These are phyloP conservation scores for Pseudonitzschia multiseries DNA, from an alignment of 108 stramenopile species.

Conservation along the genomic window DNA sequence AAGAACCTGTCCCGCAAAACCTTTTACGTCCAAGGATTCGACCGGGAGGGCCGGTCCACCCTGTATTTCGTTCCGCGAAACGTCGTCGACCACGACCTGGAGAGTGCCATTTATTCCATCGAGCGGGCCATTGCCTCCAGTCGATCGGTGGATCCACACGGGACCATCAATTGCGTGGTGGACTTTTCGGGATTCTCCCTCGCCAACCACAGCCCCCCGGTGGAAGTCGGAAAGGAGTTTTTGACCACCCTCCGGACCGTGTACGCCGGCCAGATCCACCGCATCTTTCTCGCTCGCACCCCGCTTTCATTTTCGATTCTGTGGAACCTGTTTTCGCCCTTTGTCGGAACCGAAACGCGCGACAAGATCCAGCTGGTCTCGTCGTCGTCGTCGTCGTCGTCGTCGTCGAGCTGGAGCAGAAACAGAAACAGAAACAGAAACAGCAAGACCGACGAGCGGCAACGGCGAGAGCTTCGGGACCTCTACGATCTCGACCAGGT, in stretches of 20 bases:
- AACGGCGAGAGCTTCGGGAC: slow-evolving; percentile 7
- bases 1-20: slow-evolving; percentile 26
- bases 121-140: slow-evolving; percentile 53
- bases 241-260: slow-evolving; percentile 35
- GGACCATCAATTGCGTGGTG: slow-evolving; percentile 43
- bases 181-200: slow-evolving; percentile 42
- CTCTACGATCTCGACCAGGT: slow-evolving; percentile 31
- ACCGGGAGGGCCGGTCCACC: slow-evolving; percentile 43
- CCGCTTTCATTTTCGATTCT: slow-evolving; percentile 36
- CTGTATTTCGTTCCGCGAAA: slow-evolving; percentile 41
- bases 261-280: slow-evolving; percentile 44
- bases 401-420: no score
- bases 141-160: slow-evolving; percentile 19
- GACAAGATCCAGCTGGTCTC: slow-evolving; percentile 39
- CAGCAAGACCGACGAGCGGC: neutral
- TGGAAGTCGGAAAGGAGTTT: slow-evolving; percentile 32
- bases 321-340: slow-evolving; percentile 43
- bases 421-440: no score
- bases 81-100: slow-evolving; percentile 26
- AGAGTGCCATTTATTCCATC: slow-evolving; percentile 40
- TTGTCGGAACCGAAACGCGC: slow-evolving; percentile 30
- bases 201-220: slow-evolving; percentile 34
- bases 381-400: no score
- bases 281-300: slow-evolving; percentile 38
- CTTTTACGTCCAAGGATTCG: slow-evolving; percentile 41